Evolutionary conservation across 768 basidiomycete species (phyloP), one percentile per base, ranked within the genome.

Genomic region (Cystobasidium onofrii): DNA sequence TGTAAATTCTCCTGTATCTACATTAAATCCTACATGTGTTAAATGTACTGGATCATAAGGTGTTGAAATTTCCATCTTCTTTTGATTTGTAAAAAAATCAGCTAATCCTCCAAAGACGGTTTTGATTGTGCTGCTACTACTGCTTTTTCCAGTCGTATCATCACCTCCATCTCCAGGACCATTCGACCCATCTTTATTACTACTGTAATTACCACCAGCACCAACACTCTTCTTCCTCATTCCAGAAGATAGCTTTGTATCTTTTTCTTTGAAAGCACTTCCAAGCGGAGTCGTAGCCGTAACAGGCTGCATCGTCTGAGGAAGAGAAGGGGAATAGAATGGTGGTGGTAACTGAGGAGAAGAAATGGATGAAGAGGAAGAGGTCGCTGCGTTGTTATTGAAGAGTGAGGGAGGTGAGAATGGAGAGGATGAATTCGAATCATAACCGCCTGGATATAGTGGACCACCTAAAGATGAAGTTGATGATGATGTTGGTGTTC

Each of bases 1-100:
- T 65, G 92, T 93, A 83, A 94, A 98, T 83, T 99, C 95, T 73
- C 96, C 96, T 0, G 95, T 98, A 72, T 92, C 95, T 6, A 91
- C 91, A 82, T 99, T 97, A 87, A 97, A 98, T 74, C 95, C 95
- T 80, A 99, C 96, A 80, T 99, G 96, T 1, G 96, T 98, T 79
- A 99, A 89, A 83, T 98, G 95, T 44, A 98, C 95, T 36, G 96
- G 96, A 82, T 99, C 96, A 81, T 95, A 98, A 0, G 96, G 96
- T 0, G 93, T 94, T 80, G 91, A 92, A 84, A 99, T 98, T 82
- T 95, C 92, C 25, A 81, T 79, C 64, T 80, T 78, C 77, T 81
- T 81, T 66, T 78, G 80, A 25, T 73, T 57, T 9, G 76, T 76
- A 15, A 79, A 76, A 0, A 78, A 74, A 64, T 79, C 78, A 18